These are phyloP conservation scores for Vitis hybrid DNA, from an alignment of 177 flowering plant species.

Conservation along the genomic window DNA sequence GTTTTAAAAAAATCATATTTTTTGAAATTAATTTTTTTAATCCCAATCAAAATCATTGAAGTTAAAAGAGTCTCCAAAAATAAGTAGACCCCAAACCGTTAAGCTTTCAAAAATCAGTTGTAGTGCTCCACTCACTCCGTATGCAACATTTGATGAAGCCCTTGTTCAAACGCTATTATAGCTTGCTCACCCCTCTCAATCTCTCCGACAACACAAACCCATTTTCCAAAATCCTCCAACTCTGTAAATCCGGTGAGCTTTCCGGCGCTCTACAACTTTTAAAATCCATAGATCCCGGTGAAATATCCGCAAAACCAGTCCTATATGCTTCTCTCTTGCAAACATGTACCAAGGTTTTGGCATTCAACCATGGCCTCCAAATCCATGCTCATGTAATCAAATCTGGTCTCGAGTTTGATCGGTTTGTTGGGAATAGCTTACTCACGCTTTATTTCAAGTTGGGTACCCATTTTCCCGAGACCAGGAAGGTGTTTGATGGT, in stretches of 20 bases:
- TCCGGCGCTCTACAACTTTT: constrained; percentile 46
- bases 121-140: neutral
- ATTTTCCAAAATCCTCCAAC: constrained; percentile 37
- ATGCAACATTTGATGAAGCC: constrained; percentile 26
- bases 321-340: constrained; percentile 76
- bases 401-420: constrained; percentile 67
- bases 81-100: neutral
- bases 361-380: constrained; percentile 58
- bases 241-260: constrained; percentile 52
- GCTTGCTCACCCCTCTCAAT: constrained; percentile 23
- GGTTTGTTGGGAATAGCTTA: constrained; percentile 79
- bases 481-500: constrained; percentile 56
- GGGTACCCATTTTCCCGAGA: constrained; percentile 35
- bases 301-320: constrained; percentile 39
- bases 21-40: too few relatives aligned
- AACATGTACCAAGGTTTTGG: constrained; percentile 50
- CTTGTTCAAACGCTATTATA: constrained; percentile 38
- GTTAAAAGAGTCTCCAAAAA: too few relatives aligned
- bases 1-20: too few relatives aligned
- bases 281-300: constrained; percentile 32
- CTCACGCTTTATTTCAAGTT: constrained; percentile 70
- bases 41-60: too few relatives aligned
- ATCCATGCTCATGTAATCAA: constrained; percentile 67
- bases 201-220: constrained; percentile 8
- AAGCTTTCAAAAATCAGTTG: neutral